Conservation (phyloP, 345 rosid species). For the Populus deltoides region DNA sequence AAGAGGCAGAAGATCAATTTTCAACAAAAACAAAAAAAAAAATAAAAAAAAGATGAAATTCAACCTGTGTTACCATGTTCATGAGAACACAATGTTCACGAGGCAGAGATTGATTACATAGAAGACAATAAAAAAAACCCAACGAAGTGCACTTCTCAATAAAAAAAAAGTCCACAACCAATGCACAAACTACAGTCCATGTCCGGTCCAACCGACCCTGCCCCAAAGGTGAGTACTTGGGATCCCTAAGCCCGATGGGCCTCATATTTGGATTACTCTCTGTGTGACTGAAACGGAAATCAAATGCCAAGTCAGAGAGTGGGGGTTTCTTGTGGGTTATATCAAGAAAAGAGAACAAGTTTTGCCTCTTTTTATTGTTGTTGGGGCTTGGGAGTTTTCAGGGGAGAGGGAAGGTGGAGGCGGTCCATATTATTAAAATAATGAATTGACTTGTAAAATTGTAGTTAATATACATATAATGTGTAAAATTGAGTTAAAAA, state of each 20-base stretch:
- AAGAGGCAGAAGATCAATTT: too few relatives aligned
- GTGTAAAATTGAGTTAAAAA: too few relatives aligned
- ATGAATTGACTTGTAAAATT: too few relatives aligned
- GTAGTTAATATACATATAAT: too few relatives aligned
- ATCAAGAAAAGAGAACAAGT: slow-evolving; percentile 67
- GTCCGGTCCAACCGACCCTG: slow-evolving; percentile 68
- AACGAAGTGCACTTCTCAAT: too few relatives aligned
- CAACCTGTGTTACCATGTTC: too few relatives aligned
- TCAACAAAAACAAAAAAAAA: too few relatives aligned
- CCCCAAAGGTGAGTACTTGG: slow-evolving; percentile 92
- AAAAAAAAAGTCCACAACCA: slow-evolving; percentile 48
- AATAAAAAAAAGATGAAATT: too few relatives aligned
- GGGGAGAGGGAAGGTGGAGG: slow-evolving; percentile 39
- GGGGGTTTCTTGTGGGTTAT: slow-evolving; percentile 37
- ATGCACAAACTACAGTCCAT: slow-evolving; percentile 95
- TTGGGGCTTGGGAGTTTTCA: slow-evolving; percentile 28
- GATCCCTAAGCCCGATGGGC: slow-evolving; percentile 88
- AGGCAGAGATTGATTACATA: too few relatives aligned
- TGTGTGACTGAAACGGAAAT: slow-evolving; percentile 86
- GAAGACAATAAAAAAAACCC: too few relatives aligned
- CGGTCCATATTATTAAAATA: too few relatives aligned
- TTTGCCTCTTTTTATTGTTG: slow-evolving; percentile 34
- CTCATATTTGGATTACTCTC: slow-evolving; percentile 65
- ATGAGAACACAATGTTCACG: too few relatives aligned
- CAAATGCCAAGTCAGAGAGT: slow-evolving; percentile 67